Conservation (phyloP, 228 moss, liverwort and hornwort genomes). For the Sphagnum fallax region DNA sequence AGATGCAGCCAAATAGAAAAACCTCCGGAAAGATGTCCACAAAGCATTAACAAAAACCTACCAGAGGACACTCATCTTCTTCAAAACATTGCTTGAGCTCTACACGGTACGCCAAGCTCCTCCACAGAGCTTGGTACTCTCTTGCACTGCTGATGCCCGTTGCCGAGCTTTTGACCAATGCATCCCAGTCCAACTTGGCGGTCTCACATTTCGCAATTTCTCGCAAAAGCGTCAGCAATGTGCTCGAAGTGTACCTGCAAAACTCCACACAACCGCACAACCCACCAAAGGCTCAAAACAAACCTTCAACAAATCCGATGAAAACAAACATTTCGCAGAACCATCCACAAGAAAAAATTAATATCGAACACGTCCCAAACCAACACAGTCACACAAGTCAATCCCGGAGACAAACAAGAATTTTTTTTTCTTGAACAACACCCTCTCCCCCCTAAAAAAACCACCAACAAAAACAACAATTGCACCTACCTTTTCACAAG, state of each 20-base stretch:
- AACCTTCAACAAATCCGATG: neutral
- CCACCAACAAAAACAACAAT: neutral
- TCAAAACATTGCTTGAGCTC: conserved; percentile 56
- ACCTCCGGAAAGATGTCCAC: neutral
- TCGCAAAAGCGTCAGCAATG: conserved; percentile 74
- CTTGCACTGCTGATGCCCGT: conserved; percentile 73
- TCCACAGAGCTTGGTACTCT: conserved; percentile 91
- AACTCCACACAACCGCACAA: neutral
- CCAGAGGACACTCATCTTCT: conserved; percentile 54
- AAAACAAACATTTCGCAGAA: neutral
- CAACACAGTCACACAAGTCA: neutral
- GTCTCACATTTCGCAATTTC: conserved; percentile 78
- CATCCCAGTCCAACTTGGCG: conserved; percentile 67
- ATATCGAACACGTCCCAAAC: neutral
- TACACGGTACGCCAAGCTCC: conserved; percentile 65
- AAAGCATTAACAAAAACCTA: conserved; percentile 4
- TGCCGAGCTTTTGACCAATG: conserved; percentile 40
- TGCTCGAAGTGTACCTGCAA: conserved; percentile 65
- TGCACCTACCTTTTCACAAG: conserved; percentile 33
- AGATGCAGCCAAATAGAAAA: neutral
- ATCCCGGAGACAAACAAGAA: neutral
- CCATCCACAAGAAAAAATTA: neutral
- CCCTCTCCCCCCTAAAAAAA: neutral
- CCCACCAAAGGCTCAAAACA: too few species aligned
- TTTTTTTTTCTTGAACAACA: neutral